These are phyloP conservation scores for Astragalus membranaceus DNA, from an alignment of 306 rosid species.

Conservation along the genomic window DNA sequence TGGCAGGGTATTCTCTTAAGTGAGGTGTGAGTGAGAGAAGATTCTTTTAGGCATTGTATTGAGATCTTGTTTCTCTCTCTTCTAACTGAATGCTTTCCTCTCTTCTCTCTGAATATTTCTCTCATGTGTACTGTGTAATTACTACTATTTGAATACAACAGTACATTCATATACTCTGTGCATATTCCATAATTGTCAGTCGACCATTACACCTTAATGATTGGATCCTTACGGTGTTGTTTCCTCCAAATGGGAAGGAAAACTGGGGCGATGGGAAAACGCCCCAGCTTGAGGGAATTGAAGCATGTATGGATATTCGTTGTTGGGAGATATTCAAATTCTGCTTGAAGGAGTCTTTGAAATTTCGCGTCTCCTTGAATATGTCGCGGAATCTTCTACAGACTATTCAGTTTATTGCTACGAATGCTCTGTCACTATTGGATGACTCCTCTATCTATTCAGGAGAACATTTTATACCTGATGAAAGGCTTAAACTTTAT, in stretches of 20 bases:
- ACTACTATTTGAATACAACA: too few species aligned
- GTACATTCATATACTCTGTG: too few species aligned
- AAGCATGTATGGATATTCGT: conserved; percentile 56
- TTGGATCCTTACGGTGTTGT: conserved; percentile 74
- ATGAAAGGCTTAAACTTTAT: conserved; percentile 42
- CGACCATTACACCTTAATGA: too few species aligned
- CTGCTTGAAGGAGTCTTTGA: conserved; percentile 68
- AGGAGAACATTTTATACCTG: conserved; percentile 19
- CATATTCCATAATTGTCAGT: too few species aligned
- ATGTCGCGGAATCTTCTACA: conserved; percentile 56
- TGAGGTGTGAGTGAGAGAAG: too few species aligned
- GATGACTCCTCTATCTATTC: conserved; percentile 20
- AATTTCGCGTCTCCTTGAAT: conserved; percentile 39
- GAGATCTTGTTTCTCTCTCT: too few species aligned
- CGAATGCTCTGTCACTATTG: conserved; percentile 37
- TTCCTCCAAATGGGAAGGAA: conserved; percentile 55
- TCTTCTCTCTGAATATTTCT: too few species aligned
- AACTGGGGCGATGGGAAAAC: conserved; percentile 28
- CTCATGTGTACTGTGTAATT: too few species aligned
- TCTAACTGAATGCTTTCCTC: too few species aligned
- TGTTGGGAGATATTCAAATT: conserved; percentile 83
- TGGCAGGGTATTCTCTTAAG: too few species aligned
- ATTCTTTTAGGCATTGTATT: too few species aligned
- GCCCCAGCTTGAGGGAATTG: conserved; percentile 25
- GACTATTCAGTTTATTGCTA: conserved; percentile 45